Evolutionary conservation across 75 land plant species (phyloP), one percentile per base, ranked within the genome.

Genomic region (Sequoiadendron giganteum): DNA sequence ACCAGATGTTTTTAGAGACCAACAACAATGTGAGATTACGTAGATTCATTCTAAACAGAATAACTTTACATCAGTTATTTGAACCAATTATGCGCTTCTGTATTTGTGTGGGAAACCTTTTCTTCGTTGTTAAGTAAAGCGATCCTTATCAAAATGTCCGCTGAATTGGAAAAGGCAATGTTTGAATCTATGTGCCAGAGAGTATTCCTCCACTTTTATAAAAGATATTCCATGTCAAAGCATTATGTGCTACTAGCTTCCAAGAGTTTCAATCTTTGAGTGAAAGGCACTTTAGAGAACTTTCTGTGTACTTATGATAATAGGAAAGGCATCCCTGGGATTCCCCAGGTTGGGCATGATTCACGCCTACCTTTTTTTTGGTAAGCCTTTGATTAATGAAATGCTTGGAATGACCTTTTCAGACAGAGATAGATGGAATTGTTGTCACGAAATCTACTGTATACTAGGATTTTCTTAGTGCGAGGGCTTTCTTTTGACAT

Each of bases 201-300:
- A 14, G 77, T 34, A 10, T 32, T 32, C 39, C 3, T 32, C 16
- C 38, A 34, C 77, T 75, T 25, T 75, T 13, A 32, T 13, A 75
- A 73, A 75, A 75, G 77, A 75, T 25, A 25, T 65, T 65, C 70
- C 70, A 65, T 65, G n/a, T 65, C 70, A 65, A 65, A 65, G 70
- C n/a, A 25, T 65, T 8, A 65, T 28, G 70, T 4, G 72, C 25
- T 34, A 34, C 34, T 25, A 34, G 38, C 38, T 49, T 30, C 77
- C 77, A 75, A 10, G 77, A 34, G 34, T 72, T 28, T 14, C 32
- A 36, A 72, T 72, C 34, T 75, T 75, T 34, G 36, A 34, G 77
- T 75, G 77, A 75, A 75, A 75, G 77, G 77, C 77, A 75, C 77
- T 75, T 75, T 30, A 14, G 16, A 14, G 77, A 75, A 34, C 77